A percentile compares a stretch with the other conserved stretches of the same genome.
Evolutionary conservation across 2,329 filamentous ascomycete species (phyloP).

Genomic region (Aspergillus brunneoviolaceus): DNA sequence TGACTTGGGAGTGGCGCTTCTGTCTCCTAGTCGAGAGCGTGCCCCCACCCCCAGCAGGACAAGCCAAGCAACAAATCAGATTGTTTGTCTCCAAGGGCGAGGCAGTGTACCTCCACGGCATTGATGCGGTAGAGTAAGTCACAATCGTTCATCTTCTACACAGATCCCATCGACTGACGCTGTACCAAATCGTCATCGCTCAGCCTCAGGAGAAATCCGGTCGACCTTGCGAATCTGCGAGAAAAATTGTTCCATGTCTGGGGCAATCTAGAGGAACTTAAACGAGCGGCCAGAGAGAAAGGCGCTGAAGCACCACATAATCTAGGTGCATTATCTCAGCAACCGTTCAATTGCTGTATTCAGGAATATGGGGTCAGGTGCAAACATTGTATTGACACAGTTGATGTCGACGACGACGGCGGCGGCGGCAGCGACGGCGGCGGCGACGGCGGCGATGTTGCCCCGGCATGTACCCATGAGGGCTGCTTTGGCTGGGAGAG

Average conservation of each 20-base stretch:
- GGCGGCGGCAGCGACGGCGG: no score
- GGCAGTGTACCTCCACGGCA: conserved; percentile 57
- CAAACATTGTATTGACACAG: conserved; percentile 36
- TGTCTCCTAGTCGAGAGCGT: conserved; percentile 74
- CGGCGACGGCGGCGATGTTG: conserved; percentile 34
- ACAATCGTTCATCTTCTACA: background rate
- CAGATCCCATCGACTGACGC: background rate
- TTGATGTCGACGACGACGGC: conserved; percentile 9
- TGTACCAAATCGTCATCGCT: background rate
- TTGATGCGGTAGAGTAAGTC: conserved; percentile 57
- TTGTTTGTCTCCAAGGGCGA: conserved; percentile 64
- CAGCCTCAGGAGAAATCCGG: conserved; percentile 58
- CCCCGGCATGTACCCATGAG: conserved; percentile 41
- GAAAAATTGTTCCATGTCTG: conserved; percentile 76
- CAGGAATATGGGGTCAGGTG: conserved; percentile 65
- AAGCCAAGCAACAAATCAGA: conserved; percentile 57
- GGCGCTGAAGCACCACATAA: conserved; percentile 15
- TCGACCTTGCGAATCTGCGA: conserved; percentile 55
- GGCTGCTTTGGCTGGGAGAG: conserved; percentile 58
- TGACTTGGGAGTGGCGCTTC: conserved; percentile 80
- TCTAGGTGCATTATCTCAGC: conserved; percentile 47
- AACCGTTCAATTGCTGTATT: conserved; percentile 69
- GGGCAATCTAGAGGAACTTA: conserved; percentile 79
- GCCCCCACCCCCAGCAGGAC: conserved; percentile 33
- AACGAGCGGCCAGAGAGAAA: conserved; percentile 40